Evolutionary conservation across 305 asterid genomes (phyloP), one percentile per base, ranked within the genome.

Genomic region (Solanum hybrid): DNA sequence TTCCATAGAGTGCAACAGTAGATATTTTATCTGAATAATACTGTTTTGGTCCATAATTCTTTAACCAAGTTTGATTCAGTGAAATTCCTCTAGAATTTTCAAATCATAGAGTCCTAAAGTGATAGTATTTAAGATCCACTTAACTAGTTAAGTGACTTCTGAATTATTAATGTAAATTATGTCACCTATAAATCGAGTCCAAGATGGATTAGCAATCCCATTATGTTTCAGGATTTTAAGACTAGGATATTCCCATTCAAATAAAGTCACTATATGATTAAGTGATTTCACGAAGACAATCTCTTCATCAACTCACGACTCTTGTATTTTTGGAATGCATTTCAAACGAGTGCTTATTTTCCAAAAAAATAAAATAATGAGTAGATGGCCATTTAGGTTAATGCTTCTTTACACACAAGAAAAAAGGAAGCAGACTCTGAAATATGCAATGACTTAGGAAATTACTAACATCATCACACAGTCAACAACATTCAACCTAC

Each of bases 401-500:
- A 78, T 78, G 9, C 85, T 78, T 78, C 85, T 35, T 78, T 22
- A 35, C 33, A 6, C 61, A 79, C 61, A 33, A 33, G 20, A 33
- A 46, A 85, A 28, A 33, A 85, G 39, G 88, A 57, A 57, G 88
- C 88, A 57, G 36, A 88, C 78, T 78, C 87, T 35, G 89, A 76
- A 75, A 91, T 87, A 85, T 92, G 77, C 46, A 46, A 31, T 39
- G 39, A 86, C 89, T 83, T 36, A 36, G 39, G 40, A 91, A 28
- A 89, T 89, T 35, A 73, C 73, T 40, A 90, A 89, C 61, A 71
- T 89, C 86, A 89, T 75, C 90, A 91, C 87, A 91, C 88, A 91
- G 89, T 86, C 89, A 90, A 86, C 88, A 78, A 89, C 86, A 92
- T 89, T 91, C 91, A 92, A 93, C 99, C 89, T 96, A 97, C 98